Conservation (phyloP, 371 early-diverging fungal genomes). For the Mortierella sp. region DNA sequence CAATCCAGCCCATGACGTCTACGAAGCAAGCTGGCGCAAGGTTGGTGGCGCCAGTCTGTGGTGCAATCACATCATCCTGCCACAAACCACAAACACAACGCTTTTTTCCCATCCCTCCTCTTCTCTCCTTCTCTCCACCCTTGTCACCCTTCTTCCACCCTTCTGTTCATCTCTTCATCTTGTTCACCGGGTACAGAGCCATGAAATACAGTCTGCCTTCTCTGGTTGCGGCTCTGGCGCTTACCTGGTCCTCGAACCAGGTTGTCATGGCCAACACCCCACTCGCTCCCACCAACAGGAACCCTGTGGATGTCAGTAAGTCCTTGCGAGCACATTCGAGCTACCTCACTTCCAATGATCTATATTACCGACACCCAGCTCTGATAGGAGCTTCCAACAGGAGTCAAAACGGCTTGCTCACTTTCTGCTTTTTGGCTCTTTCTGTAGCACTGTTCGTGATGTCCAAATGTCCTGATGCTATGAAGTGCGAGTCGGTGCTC, state of each 20-base stretch:
- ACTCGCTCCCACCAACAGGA: neutral
- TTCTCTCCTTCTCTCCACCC: neutral
- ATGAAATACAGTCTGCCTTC: conserved; percentile 17
- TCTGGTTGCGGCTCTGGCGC: conserved; percentile 5
- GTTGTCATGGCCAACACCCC: conserved; percentile 10
- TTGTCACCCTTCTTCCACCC: neutral
- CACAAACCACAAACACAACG: no score
- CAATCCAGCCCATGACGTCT: no score
- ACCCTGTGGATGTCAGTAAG: conserved; percentile 46
- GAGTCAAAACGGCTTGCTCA: neutral
- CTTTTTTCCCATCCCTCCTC: neutral
- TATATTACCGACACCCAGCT: no score
- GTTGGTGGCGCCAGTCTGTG: neutral
- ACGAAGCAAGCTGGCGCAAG: no score
- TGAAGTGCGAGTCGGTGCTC: conserved; percentile 57
- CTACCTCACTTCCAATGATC: no score
- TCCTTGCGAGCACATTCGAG: no score
- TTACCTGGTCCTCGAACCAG: neutral
- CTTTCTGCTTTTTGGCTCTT: no score
- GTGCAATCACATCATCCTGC: conserved; percentile 8
- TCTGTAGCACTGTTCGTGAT: conserved; percentile 60
- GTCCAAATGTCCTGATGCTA: conserved; percentile 63
- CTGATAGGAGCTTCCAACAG: neutral
- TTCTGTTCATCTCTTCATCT: neutral
- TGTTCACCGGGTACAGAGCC: neutral